phyloP scores from a whole-genome alignment of 176 grass and related monocot genomes.

The Echinochloa phyllopogon region DNA sequence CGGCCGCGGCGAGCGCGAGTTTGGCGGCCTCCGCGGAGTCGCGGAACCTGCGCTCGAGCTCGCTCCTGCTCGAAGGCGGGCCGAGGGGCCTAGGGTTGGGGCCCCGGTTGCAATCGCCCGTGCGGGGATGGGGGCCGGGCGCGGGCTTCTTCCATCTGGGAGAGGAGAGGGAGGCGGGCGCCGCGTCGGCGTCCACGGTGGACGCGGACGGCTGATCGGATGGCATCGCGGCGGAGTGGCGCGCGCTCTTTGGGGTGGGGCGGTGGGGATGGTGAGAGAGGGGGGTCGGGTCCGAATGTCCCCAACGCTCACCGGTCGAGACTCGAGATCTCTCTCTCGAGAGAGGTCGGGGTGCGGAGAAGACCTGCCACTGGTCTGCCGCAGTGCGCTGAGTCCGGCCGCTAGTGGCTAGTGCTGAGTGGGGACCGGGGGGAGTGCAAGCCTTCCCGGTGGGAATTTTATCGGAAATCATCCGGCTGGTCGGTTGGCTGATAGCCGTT shows the following conservation, averaged over 20 bases:
- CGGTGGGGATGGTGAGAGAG: background rate
- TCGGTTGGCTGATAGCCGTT: too few relatives aligned
- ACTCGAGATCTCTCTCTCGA: too few relatives aligned
- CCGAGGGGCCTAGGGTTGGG: constrained; percentile 13
- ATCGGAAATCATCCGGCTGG: too few relatives aligned
- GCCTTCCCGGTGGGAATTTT: too few relatives aligned
- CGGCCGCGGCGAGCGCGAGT: background rate
- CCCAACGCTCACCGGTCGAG: background rate
- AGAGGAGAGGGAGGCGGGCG: background rate
- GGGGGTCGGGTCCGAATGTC: background rate
- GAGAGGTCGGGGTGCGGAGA: background rate
- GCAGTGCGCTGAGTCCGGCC: too few relatives aligned
- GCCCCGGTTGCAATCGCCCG: constrained; percentile 1
- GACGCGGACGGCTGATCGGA: constrained; percentile 28
- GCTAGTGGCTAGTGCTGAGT: too few relatives aligned
- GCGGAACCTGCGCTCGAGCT: constrained; percentile 34
- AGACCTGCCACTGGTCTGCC: too few relatives aligned
- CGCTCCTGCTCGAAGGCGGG: constrained; percentile 36
- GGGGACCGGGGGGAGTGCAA: too few relatives aligned
- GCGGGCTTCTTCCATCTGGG: constrained; percentile 35
- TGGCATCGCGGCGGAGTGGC: constrained; percentile 15
- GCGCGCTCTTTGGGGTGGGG: background rate
- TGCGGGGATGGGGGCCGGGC: constrained; percentile 18
- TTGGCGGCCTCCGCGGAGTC: constrained; percentile 3
- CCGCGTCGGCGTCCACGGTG: constrained; percentile 18